Percentiles rank a stretch among this genome's conserved stretches.
These are phyloP conservation scores for Hemileccinum impolitum DNA, from an alignment of 768 basidiomycete genomes.

Conservation along the genomic window DNA sequence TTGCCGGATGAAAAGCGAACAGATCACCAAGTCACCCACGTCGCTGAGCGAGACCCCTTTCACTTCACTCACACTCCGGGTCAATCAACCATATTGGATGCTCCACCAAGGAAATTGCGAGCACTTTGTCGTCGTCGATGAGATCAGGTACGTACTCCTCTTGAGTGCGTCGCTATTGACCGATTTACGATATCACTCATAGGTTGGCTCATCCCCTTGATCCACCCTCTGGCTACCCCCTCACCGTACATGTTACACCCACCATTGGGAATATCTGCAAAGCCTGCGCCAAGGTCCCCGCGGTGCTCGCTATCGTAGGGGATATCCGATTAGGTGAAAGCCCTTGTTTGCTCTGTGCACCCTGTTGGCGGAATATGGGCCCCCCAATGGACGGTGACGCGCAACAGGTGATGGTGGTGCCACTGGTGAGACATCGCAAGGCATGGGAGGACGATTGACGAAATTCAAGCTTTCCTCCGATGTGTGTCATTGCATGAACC, in stretches of 20 bases:
- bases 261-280: slow-evolving; percentile 60
- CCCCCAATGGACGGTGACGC: slow-evolving; percentile 39
- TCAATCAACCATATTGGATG: slow-evolving; percentile 80
- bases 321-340: slow-evolving; percentile 77
- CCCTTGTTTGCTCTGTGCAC: slow-evolving; percentile 67
- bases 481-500: background rate
- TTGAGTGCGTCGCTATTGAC: background rate
- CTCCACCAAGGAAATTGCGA: slow-evolving; percentile 81
- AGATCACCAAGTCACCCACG: slow-evolving; percentile 38
- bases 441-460: slow-evolving; percentile 14
- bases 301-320: slow-evolving; percentile 61
- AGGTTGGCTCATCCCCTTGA: slow-evolving; percentile 64
- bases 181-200: slow-evolving; percentile 5
- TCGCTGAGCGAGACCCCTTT: slow-evolving; percentile 49
- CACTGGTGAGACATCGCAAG: slow-evolving; percentile 44
- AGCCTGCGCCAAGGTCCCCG: slow-evolving; percentile 67
- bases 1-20: slow-evolving; percentile 29
- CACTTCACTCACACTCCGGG: slow-evolving; percentile 51
- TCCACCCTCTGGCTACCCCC: slow-evolving; percentile 55
- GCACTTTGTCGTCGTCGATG: slow-evolving; percentile 70
- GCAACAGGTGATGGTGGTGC: slow-evolving; percentile 45
- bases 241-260: slow-evolving; percentile 65
- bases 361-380: slow-evolving; percentile 76
- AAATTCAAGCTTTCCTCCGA: background rate
- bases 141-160: slow-evolving; percentile 53